These are phyloP conservation scores for Penicillium concentricum DNA, from an alignment of 2,329 filamentous ascomycete species.

Conservation along the genomic window DNA sequence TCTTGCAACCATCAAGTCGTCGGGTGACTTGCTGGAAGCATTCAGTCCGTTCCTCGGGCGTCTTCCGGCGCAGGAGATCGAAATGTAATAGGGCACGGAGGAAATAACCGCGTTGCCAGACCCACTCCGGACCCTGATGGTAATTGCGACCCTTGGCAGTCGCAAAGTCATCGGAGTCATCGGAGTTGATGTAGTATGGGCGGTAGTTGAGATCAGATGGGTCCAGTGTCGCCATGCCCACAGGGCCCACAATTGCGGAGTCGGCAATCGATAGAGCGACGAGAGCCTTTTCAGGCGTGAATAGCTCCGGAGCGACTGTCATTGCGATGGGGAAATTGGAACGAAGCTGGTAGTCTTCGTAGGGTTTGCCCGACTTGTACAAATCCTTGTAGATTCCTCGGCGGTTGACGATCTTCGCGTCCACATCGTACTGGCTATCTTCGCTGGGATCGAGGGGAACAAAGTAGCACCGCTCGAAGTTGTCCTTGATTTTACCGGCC, in stretches of 20 bases:
- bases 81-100: conserved; percentile 88
- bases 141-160: conserved; percentile 96
- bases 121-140: conserved; percentile 96
- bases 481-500: conserved; percentile 75
- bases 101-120: conserved; percentile 97
- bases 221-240: conserved; percentile 94
- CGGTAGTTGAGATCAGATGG: conserved; percentile 90
- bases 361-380: conserved; percentile 90
- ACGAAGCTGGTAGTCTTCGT: conserved; percentile 95
- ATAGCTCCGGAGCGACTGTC: conserved; percentile 86
- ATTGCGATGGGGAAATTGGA: conserved; percentile 95
- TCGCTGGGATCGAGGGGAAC: conserved; percentile 69
- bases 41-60: conserved; percentile 70
- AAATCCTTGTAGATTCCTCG: conserved; percentile 98
- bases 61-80: conserved; percentile 71
- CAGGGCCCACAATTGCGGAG: conserved; percentile 74
- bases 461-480: conserved; percentile 92
- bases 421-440: conserved; percentile 76
- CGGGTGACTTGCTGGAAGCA: conserved; percentile 93
- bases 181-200: conserved; percentile 91
- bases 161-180: conserved; percentile 86
- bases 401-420: conserved; percentile 76
- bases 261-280: conserved; percentile 79
- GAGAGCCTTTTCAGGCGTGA: conserved; percentile 74
- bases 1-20: conserved; percentile 77